phyloP scores from a whole-genome alignment of 768 basidiomycete species.

The Termitomyces sp. region DNA sequence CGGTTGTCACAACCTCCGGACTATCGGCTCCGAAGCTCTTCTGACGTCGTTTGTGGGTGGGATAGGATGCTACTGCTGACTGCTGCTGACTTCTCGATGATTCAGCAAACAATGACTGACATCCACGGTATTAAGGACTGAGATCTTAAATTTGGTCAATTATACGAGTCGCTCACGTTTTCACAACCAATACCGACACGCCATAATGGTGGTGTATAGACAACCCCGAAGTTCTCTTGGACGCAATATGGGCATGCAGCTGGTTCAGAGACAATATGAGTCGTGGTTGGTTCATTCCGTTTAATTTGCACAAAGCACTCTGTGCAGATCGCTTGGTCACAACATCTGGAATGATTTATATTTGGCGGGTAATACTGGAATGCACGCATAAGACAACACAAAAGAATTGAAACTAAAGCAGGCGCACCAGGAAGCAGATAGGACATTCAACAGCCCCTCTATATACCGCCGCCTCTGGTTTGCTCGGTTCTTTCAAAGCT shows the following conservation, averaged over 20 bases:
- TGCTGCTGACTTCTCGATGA: conserved; percentile 44
- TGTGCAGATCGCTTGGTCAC: conserved; percentile 97
- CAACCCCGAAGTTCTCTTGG: conserved; percentile 93
- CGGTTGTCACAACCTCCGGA: conserved; percentile 88
- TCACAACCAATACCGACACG: conserved; percentile 75
- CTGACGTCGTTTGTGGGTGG: conserved; percentile 66
- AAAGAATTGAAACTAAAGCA: conserved; percentile 16
- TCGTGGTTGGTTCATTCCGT: conserved; percentile 89
- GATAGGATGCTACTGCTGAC: conserved; percentile 28
- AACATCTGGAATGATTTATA: conserved; percentile 96
- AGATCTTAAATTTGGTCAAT: neutral
- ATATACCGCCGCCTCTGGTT: conserved; percentile 79
- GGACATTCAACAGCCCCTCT: conserved; percentile 89
- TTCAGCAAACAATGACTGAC: conserved; percentile 42
- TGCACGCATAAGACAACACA: conserved; percentile 16
- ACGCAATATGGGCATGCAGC: conserved; percentile 98
- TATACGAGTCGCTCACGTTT: conserved; percentile 45
- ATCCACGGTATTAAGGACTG: neutral
- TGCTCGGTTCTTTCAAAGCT: conserved; percentile 57
- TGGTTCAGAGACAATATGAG: conserved; percentile 93
- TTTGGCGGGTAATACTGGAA: conserved; percentile 92
- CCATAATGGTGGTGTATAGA: conserved; percentile 81
- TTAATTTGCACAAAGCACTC: conserved; percentile 99
- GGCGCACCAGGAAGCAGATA: conserved; percentile 91
- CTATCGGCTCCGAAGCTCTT: conserved; percentile 86